Conservation (phyloP, 129 eudicot species). For the Scalesia atractyloides region DNA sequence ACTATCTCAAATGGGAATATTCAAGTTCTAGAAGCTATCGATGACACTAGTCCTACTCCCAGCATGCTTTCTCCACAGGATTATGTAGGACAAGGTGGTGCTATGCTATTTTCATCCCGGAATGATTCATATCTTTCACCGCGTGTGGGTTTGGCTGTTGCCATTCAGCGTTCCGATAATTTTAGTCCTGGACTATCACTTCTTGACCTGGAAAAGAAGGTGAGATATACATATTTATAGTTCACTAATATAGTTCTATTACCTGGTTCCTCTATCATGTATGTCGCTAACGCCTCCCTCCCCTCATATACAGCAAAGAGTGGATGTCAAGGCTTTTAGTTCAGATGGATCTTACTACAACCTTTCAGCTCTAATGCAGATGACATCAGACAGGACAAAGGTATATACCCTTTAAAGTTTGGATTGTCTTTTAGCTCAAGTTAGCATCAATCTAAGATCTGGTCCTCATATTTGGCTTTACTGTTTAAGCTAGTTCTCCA, state of each 20-base stretch:
- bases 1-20: constrained; percentile 51
- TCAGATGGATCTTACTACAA: constrained; percentile 92
- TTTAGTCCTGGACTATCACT: constrained; percentile 86
- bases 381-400: constrained; percentile 98
- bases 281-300: constrained; percentile 23
- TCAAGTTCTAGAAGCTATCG: constrained; percentile 86
- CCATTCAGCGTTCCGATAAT: constrained; percentile 67
- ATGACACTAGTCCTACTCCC: constrained; percentile 87
- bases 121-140: constrained; percentile 90
- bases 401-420: constrained; percentile 34
- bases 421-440: constrained; percentile 8
- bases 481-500: background rate
- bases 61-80: constrained; percentile 99
- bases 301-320: constrained; percentile 64
- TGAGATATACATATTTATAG: constrained; percentile 24
- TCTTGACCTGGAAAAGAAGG: constrained; percentile 96
- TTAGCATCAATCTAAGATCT: constrained; percentile 10
- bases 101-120: constrained; percentile 74
- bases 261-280: constrained; percentile 23
- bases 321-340: constrained; percentile 83
- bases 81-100: constrained; percentile 93
- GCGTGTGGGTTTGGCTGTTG: constrained; percentile 89
- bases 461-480: background rate
- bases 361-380: constrained; percentile 78
- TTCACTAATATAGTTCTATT: background rate